These are phyloP conservation scores for Claviceps quebecensis DNA, from an alignment of 2,329 filamentous ascomycete genomes.

Conservation along the genomic window DNA sequence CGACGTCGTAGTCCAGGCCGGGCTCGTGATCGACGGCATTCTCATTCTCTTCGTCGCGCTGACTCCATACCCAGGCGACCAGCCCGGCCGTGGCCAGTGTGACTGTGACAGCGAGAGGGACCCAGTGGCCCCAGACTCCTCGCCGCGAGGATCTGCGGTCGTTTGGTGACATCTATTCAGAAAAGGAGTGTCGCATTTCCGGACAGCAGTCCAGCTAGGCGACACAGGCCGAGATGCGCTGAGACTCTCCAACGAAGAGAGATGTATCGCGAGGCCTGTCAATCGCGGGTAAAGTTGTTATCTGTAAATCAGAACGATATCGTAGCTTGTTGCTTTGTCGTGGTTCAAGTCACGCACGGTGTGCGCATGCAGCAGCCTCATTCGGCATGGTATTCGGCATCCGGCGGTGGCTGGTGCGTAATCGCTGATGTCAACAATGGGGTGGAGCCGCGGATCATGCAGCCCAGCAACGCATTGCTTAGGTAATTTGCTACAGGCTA, in stretches of 20 bases:
- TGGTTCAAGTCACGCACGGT: not conserved
- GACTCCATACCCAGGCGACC: slow-evolving; percentile 88
- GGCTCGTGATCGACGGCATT: slow-evolving; percentile 42
- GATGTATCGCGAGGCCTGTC: not conserved
- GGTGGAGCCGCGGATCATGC: slow-evolving; percentile 4
- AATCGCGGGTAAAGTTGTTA: not conserved
- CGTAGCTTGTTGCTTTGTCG: not conserved
- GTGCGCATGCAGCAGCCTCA: not conserved
- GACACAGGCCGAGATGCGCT: not conserved
- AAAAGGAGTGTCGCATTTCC: slow-evolving; percentile 21
- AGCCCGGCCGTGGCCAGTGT: slow-evolving; percentile 77
- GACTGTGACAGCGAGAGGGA: slow-evolving; percentile 74
- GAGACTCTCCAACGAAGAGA: not conserved
- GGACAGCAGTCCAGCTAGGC: slow-evolving; percentile 7
- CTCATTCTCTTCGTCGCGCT: slow-evolving; percentile 63
- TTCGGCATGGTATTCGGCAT: not conserved
- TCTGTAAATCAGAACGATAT: not conserved
- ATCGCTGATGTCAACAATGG: slow-evolving; percentile 7
- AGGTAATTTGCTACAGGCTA: too few species aligned
- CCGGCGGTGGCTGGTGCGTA: slow-evolving; percentile 2
- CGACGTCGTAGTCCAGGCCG: slow-evolving; percentile 31
- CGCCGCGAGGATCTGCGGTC: slow-evolving; percentile 42
- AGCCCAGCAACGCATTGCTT: slow-evolving; percentile 7
- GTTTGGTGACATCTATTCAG: slow-evolving; percentile 41
- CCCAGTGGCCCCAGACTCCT: slow-evolving; percentile 67